Evolutionary conservation across 176 grass and related monocot species (phyloP).

Genomic region (Juncus effusus): DNA sequence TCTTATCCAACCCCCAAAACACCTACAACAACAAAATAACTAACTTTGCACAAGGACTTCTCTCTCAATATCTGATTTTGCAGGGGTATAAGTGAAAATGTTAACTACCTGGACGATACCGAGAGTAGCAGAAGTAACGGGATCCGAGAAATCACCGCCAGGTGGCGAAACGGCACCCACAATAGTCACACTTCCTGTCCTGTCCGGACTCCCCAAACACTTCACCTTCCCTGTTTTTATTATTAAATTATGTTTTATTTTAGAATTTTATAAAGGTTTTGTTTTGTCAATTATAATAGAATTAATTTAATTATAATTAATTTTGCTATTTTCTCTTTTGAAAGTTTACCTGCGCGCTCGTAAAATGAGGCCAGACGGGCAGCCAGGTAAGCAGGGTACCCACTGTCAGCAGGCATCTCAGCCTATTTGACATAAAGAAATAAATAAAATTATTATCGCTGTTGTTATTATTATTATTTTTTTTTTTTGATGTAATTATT

Average conservation of each 20-base stretch:
- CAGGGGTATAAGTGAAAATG: too few relatives aligned
- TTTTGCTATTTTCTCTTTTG: too few relatives aligned
- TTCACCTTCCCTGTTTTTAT: conserved; percentile 50
- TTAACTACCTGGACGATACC: conserved; percentile 82
- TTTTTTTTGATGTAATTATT: not conserved
- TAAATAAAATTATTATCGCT: not conserved
- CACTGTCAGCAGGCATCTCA: conserved; percentile 99
- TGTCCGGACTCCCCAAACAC: conserved; percentile 82
- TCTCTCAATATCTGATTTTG: too few relatives aligned
- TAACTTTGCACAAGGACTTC: too few relatives aligned
- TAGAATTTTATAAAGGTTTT: too few relatives aligned
- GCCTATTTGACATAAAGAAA: conserved; percentile 43
- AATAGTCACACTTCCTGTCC: conserved; percentile 98
- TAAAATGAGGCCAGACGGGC: conserved; percentile 94
- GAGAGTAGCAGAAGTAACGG: conserved; percentile 96
- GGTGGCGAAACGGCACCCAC: conserved; percentile 97
- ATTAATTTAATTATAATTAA: too few relatives aligned
- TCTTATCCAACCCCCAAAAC: conserved; percentile 99
- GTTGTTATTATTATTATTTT: not conserved
- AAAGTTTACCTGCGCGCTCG: conserved; percentile 65
- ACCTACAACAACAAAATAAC: conserved; percentile 43
- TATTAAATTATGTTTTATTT: too few relatives aligned
- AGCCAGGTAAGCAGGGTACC: conserved; percentile 97
- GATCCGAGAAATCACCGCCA: conserved; percentile 98
- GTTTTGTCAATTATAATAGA: too few relatives aligned